These are phyloP conservation scores for Candida frijolesensis DNA, from an alignment of 1,139 yeast species.

Conservation along the genomic window DNA sequence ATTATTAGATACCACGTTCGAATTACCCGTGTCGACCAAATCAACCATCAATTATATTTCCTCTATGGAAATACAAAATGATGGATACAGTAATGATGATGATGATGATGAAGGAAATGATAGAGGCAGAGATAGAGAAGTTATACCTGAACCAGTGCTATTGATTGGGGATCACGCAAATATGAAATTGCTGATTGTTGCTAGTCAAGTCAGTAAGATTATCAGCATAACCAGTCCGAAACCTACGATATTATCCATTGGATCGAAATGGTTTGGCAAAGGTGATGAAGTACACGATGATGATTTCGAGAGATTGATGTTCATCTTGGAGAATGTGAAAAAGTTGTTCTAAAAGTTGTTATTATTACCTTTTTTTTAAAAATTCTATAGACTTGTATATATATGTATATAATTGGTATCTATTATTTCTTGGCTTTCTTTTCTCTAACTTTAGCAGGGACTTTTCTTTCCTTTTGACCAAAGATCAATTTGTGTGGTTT, in stretches of 20 bases:
- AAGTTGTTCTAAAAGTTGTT: conserved; percentile 15
- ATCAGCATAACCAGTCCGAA: conserved; percentile 30
- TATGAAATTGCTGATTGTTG: conserved; percentile 43
- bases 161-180: conserved; percentile 45
- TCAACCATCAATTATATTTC: conserved; percentile 27
- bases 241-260: conserved; percentile 39
- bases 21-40: conserved; percentile 41
- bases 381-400: not conserved
- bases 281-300: conserved; percentile 33
- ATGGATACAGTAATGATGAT: conserved; percentile 4
- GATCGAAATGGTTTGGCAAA: conserved; percentile 47
- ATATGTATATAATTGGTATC: not conserved
- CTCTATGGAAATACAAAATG: conserved; percentile 16
- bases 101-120: no score
- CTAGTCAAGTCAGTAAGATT: conserved; percentile 46
- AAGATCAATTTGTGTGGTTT: conserved; percentile 78
- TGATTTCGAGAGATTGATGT: conserved; percentile 47
- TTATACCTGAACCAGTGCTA: conserved; percentile 37
- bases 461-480: conserved; percentile 72
- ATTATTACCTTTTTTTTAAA: not conserved
- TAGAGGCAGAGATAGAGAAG: conserved; percentile 15
- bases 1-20: conserved; percentile 44
- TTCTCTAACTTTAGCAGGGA: conserved; percentile 63
- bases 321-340: conserved; percentile 38
- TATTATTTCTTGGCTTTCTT: conserved; percentile 21